Evolutionary conservation across 164 flowering plant genomes (phyloP), one percentile per base, ranked within the genome.

Genomic region (Saururus chinensis): DNA sequence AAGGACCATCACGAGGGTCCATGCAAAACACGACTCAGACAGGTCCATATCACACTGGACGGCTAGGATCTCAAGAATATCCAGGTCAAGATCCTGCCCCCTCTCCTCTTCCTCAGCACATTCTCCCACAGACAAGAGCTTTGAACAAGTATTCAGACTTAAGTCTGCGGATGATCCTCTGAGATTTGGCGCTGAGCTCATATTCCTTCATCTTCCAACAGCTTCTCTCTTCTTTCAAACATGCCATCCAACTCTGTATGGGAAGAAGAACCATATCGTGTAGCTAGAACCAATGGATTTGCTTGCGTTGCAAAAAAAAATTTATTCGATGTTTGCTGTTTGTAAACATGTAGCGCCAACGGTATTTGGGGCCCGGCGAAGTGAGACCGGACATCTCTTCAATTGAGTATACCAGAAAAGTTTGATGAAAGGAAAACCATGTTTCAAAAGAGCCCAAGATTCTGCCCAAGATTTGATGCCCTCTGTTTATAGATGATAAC

Each of bases 71-170:
- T 53, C 7, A 41, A 9, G n/a, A 51, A 52, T 52, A 25, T 62
- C 57, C n/a, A 21, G 19, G 56, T 19, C 57, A 62, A 62, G 64
- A 62, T 62, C 58, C 42, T 9, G 35, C 37, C 37, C n/a, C 53
- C 41, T 21, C 23, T 41, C 21, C 11, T 23, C 25, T 12, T 14
- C 37, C 2, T 30, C 37, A 30, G 37, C 37, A 2, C 37, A 30
- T 30, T 30, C 37, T 30, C 37, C 37, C 37, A 2, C 37, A 2
- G 37, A 30, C 37, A 30, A 30, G 37, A 30, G 37, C 37, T 30
- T 30, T 30, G 37, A 30, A 2, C 37, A 30, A 30, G 37, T 30
- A 6, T 30, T 30, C 37, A 30, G 37, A 30, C 6, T 30, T 30
- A 30, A 30, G 37, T 2, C 63, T 24, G 20, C 13, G 1, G 23